Evolutionary conservation across 441 rosid genomes (phyloP).

Genomic region (Biscutella laevigata): DNA sequence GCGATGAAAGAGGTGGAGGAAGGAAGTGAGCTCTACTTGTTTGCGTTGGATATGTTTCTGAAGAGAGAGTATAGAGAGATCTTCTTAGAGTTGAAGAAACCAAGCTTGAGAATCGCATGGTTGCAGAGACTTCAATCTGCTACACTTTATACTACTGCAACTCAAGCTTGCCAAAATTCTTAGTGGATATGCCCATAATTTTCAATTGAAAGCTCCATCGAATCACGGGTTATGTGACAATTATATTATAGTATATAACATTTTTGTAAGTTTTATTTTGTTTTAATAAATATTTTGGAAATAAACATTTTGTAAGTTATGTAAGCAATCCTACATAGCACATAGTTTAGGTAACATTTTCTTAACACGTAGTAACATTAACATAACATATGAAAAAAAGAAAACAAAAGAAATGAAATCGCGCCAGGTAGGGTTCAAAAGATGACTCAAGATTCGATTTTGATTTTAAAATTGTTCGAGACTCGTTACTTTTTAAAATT

Average conservation of each 20-base stretch:
- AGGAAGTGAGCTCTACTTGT: constrained; percentile 41
- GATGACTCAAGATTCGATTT: too few relatives aligned
- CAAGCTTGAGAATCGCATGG: constrained; percentile 37
- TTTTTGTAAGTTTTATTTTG: too few relatives aligned
- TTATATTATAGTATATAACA: neutral
- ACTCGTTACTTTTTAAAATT: too few relatives aligned
- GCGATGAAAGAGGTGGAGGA: constrained; percentile 35
- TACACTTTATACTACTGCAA: neutral
- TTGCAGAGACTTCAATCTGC: constrained; percentile 30
- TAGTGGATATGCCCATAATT: neutral
- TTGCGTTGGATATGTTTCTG: constrained; percentile 41
- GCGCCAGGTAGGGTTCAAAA: too few relatives aligned
- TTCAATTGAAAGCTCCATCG: neutral
- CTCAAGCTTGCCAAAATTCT: neutral
- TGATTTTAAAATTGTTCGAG: too few relatives aligned
- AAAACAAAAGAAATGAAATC: too few relatives aligned
- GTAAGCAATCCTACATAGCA: too few relatives aligned
- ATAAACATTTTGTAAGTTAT: too few relatives aligned
- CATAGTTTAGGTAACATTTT: too few relatives aligned
- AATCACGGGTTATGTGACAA: neutral
- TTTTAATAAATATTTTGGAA: too few relatives aligned
- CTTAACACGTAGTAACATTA: too few relatives aligned
- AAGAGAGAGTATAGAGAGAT: constrained; percentile 43
- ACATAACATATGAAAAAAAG: too few relatives aligned
- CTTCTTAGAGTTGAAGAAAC: constrained; percentile 41